phyloP scores from a whole-genome alignment of 2,329 filamentous ascomycete species.

The Plectosphaerella cucumerina region DNA sequence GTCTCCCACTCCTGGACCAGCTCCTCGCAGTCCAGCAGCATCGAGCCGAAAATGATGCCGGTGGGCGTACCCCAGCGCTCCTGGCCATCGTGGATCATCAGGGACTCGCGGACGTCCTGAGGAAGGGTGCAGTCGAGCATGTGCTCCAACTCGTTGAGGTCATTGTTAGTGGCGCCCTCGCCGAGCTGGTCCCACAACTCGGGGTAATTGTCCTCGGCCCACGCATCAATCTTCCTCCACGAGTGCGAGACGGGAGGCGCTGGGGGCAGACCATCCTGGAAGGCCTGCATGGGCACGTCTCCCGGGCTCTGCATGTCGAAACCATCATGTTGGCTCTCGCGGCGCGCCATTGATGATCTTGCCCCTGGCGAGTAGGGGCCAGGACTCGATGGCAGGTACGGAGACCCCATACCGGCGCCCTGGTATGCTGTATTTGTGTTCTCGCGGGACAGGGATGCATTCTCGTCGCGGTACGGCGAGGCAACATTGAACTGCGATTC shows the following conservation, averaged over 20 bases:
- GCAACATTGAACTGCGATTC: constrained; percentile 85
- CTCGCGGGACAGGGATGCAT: constrained; percentile 44
- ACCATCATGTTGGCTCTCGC: constrained; percentile 58
- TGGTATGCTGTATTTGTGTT: constrained; percentile 57
- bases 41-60: constrained; percentile 87
- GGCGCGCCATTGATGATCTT: constrained; percentile 69
- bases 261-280: constrained; percentile 85
- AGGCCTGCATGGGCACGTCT: constrained; percentile 95
- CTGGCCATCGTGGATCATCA: constrained; percentile 92
- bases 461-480: constrained; percentile 74
- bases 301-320: constrained; percentile 69
- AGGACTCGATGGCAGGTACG: constrained; percentile 44
- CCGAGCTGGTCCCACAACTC: constrained; percentile 92
- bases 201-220: constrained; percentile 92
- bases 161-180: constrained; percentile 88
- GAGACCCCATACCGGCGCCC: constrained; percentile 48
- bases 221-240: constrained; percentile 90
- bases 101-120: constrained; percentile 86
- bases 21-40: constrained; percentile 97
- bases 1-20: constrained; percentile 97
- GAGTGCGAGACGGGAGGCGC: constrained; percentile 84
- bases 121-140: constrained; percentile 92
- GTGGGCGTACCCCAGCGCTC: constrained; percentile 89
- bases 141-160: constrained; percentile 95
- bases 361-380: constrained; percentile 87